Evolutionary conservation across 2,329 filamentous ascomycete genomes (phyloP), one percentile per base, ranked within the genome.

Genomic region (Fusarium ramigenum): DNA sequence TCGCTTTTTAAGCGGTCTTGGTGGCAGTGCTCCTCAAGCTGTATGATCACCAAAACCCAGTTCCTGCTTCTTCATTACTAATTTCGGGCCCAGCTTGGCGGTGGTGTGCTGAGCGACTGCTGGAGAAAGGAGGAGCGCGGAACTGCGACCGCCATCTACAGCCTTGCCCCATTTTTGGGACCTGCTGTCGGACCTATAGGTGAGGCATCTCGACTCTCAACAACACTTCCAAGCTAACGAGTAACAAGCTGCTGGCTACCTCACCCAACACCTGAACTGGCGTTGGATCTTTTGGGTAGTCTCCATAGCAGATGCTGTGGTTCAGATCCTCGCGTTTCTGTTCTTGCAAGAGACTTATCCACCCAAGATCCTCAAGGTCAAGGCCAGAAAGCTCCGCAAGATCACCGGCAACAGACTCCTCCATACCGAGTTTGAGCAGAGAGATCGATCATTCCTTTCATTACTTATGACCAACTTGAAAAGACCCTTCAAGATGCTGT

Each of bases 401-500:
- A n/a, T 63, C 9, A 80, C 80, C 0, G 80, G 79, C 1, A 81
- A 82, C 40, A 58, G 53, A 2, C 57, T 70, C 1, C 57, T 81
- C 7, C 73, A 66, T n/a, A 81, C 80, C 0, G 77, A 79, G 30
- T 79, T 72, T 11, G 80, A 82, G n/a, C 53, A 57, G 1, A 72
- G 74, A 3, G 79, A 80, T 19, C 68, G 66, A 1, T 77, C 79
- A 0, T 80, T 80, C 9, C 14, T 64, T 1, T 75, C 78, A 34
- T 66, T 74, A 1, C 65, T 82, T 2, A 30, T 72, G 0, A 78
- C 76, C 34, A 79, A 83, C 11, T 58, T 88, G 12, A 77, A 84
- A 5, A 81, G 87, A 0, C 87, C 88, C 0, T 80, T 86, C 14
- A 83, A 85, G 30, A 83, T 89, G 76, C 79, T 89, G 4, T 80